These are phyloP conservation scores for Cladosporium sp. DNA, from an alignment of 2,329 filamentous ascomycete species.

Conservation along the genomic window DNA sequence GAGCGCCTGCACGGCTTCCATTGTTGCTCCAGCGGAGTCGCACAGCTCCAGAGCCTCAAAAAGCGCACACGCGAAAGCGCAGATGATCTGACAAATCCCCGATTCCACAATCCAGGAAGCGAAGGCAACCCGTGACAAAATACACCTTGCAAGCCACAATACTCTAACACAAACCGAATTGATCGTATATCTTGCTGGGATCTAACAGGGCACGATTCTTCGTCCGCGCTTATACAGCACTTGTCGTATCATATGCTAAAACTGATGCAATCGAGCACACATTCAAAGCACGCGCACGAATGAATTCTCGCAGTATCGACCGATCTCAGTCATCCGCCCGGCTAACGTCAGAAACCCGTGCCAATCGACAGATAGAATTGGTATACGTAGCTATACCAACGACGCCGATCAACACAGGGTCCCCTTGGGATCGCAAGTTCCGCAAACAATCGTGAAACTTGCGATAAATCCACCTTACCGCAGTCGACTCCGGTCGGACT, in stretches of 20 bases:
- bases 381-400: background rate
- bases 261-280: too few species aligned
- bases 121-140: background rate
- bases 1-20: background rate
- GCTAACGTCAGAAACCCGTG: too few species aligned
- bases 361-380: background rate
- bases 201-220: background rate
- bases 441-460: background rate
- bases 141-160: background rate
- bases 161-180: too few species aligned
- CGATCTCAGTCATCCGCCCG: background rate
- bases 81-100: background rate
- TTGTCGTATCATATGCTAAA: too few species aligned
- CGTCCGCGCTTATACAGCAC: background rate
- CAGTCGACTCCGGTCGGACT: background rate
- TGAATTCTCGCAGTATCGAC: background rate
- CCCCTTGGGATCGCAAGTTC: background rate
- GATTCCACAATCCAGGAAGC: background rate
- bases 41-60: background rate
- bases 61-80: background rate
- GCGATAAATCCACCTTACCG: too few species aligned
- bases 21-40: background rate
- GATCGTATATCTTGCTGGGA: background rate
- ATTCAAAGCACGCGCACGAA: too few species aligned
- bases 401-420: background rate